phyloP scores from a whole-genome alignment of 176 grass and related monocot genomes.

The sorghum (Sorghum bicolor) region DNA sequence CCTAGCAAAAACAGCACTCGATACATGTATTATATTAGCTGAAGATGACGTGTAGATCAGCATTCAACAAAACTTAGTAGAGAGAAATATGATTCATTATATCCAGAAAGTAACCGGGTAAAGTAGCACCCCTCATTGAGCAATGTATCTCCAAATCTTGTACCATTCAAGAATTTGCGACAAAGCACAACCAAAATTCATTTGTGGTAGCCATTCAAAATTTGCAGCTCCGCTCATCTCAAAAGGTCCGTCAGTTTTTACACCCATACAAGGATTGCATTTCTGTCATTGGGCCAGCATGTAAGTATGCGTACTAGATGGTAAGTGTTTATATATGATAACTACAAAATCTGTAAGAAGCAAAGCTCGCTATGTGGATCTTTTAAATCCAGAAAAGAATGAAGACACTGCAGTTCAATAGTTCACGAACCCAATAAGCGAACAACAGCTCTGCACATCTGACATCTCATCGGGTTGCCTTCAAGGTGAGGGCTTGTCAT shows the following conservation, averaged over 20 bases:
- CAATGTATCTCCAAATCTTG: too few species aligned
- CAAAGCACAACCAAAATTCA: background rate
- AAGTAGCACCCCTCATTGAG: background rate
- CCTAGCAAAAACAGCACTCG: background rate
- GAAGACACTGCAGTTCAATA: constrained; percentile 20
- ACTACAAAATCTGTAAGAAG: constrained; percentile 46
- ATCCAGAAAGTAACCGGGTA: background rate
- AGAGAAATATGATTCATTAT: background rate
- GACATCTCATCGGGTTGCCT: constrained; percentile 26
- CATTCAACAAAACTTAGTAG: too few species aligned
- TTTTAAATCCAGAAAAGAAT: constrained; percentile 30
- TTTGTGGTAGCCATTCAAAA: background rate
- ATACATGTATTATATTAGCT: too few species aligned
- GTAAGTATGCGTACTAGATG: constrained; percentile 16
- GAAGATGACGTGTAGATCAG: too few species aligned
- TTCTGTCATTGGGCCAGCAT: background rate
- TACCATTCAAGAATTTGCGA: background rate
- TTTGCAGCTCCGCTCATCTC: background rate
- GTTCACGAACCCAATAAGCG: constrained; percentile 14
- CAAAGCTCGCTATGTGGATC: constrained; percentile 21
- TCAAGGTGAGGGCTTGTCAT: constrained; percentile 33
- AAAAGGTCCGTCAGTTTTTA: background rate
- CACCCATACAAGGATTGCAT: background rate
- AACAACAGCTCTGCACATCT: constrained; percentile 14
- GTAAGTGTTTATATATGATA: constrained; percentile 8